phyloP scores from a whole-genome alignment of 192 early-diverging fungal genomes.

The Linderina pennispora region DNA sequence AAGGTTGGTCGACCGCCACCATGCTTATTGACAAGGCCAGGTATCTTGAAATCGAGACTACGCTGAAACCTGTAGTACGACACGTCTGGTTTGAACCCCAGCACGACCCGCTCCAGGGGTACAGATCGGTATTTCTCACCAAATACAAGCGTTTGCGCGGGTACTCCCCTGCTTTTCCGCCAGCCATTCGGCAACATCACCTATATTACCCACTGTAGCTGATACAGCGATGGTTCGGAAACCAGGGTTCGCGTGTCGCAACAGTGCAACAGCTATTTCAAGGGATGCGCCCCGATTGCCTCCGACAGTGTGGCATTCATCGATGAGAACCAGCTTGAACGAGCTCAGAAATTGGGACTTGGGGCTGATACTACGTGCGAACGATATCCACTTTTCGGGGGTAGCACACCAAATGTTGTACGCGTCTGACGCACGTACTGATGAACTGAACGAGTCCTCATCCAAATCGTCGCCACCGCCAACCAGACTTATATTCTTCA shows the following conservation, averaged over 20 bases:
- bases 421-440: no score
- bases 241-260: conserved; percentile 26
- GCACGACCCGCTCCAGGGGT: conserved; percentile 47
- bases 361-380: conserved; percentile 29
- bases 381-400: conserved; percentile 66
- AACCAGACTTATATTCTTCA: no score
- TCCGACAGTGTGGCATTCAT: conserved; percentile 66
- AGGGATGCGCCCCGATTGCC: conserved; percentile 55
- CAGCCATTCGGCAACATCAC: conserved; percentile 65
- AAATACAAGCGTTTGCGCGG: conserved; percentile 47
- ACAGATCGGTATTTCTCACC: conserved; percentile 69
- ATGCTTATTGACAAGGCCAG: conserved; percentile 31
- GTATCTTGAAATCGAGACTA: conserved; percentile 47
- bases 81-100: conserved; percentile 36
- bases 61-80: conserved; percentile 56
- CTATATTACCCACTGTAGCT: conserved; percentile 65
- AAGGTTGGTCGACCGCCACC: conserved; percentile 18
- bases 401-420: conserved; percentile 54
- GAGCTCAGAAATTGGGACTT: conserved; percentile 9
- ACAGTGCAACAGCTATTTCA: conserved; percentile 54
- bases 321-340: conserved; percentile 50
- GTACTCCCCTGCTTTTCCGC: neutral
- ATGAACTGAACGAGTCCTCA: no score
- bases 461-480: conserved; percentile 4
- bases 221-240: conserved; percentile 56